A percentile compares a stretch with the other conserved stretches of the same genome.
These are phyloP conservation scores for Sphagnum contortum DNA, from an alignment of 225 moss, liverwort and hornwort species.

Conservation along the genomic window DNA sequence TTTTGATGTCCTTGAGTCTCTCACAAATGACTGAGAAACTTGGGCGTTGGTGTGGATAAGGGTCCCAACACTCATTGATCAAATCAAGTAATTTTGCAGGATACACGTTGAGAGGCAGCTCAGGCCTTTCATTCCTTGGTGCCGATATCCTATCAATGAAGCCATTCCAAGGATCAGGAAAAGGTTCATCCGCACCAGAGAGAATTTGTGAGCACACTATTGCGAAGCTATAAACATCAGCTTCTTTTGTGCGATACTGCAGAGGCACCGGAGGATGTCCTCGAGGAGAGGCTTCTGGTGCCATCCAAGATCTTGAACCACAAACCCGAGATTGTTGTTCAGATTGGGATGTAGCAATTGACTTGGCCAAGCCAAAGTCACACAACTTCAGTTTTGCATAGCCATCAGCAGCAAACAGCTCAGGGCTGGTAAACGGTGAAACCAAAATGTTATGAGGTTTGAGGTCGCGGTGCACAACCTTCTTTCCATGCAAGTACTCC, in stretches of 20 bases:
- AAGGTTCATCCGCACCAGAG: conserved; percentile 1
- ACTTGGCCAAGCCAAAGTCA: conserved; percentile 12
- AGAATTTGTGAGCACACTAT: conserved; percentile 9
- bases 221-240: conserved; percentile 22
- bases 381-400: background rate
- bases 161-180: background rate
- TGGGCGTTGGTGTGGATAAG: background rate
- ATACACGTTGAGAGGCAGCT: background rate
- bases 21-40: background rate
- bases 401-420: background rate
- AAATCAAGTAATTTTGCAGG: background rate
- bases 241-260: background rate
- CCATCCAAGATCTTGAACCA: conserved; percentile 13
- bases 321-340: conserved; percentile 1
- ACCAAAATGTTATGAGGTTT: conserved; percentile 11
- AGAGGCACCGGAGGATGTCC: background rate
- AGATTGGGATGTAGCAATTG: conserved; percentile 1
- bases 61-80: background rate
- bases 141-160: background rate
- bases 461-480: conserved; percentile 13
- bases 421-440: background rate
- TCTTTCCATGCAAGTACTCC: conserved; percentile 8
- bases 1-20: background rate
- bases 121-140: background rate
- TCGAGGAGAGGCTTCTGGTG: conserved; percentile 13